phyloP scores from a whole-genome alignment of 2,329 filamentous ascomycete genomes.

The Colletotrichum phormii region DNA sequence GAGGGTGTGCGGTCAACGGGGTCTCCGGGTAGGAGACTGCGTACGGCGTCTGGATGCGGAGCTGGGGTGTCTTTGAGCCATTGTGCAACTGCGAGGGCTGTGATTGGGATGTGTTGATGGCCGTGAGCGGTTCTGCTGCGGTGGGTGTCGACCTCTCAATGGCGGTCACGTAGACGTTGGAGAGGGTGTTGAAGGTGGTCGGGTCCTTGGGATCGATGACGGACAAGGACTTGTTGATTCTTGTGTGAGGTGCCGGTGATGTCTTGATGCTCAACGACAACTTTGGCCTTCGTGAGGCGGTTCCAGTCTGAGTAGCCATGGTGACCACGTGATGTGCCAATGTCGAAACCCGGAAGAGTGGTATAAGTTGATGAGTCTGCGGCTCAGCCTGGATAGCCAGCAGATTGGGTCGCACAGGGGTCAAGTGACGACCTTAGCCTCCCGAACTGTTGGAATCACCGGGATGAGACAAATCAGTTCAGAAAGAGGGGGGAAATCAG shows the following conservation, averaged over 20 bases:
- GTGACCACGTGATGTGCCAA: slow-evolving; percentile 9
- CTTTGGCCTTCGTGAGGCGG: slow-evolving; percentile 62
- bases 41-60: slow-evolving; percentile 56
- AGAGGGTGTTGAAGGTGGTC: slow-evolving; percentile 74
- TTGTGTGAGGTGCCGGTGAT: slow-evolving; percentile 50
- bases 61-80: slow-evolving; percentile 44
- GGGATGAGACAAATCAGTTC: slow-evolving; percentile 13
- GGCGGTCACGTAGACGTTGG: slow-evolving; percentile 72
- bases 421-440: slow-evolving; percentile 41
- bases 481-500: slow-evolving; percentile 9
- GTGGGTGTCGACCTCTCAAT: slow-evolving; percentile 68
- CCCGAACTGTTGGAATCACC: slow-evolving; percentile 24
- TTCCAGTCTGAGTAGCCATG: slow-evolving; percentile 53
- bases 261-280: slow-evolving; percentile 68
- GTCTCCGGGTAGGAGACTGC: slow-evolving; percentile 63
- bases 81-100: slow-evolving; percentile 53
- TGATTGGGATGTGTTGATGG: slow-evolving; percentile 57
- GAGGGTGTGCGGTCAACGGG: slow-evolving; percentile 62
- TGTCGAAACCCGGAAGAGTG: background rate
- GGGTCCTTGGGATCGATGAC: slow-evolving; percentile 68
- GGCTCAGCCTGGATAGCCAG: slow-evolving; percentile 39
- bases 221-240: slow-evolving; percentile 55
- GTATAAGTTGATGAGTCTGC: slow-evolving; percentile 8
- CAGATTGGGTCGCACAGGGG: slow-evolving; percentile 40
- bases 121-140: slow-evolving; percentile 59